These are phyloP conservation scores for Cryptococcus amylolentus DNA, from an alignment of 1,284 basidiomycete species.

Conservation along the genomic window DNA sequence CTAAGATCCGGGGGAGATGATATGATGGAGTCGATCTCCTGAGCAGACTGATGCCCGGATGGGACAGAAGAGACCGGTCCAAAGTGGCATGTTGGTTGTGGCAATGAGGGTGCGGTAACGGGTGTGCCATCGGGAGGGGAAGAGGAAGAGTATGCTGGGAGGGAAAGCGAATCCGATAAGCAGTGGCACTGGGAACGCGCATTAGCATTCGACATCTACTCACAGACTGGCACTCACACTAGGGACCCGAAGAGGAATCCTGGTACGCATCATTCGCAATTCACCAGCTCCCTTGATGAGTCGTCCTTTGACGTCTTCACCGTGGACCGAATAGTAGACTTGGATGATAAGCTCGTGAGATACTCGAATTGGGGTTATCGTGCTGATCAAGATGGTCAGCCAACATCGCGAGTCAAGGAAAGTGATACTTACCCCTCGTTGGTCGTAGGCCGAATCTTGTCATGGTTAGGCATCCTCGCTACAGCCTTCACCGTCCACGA, in stretches of 20 bases:
- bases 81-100: background rate
- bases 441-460: slow-evolving; percentile 45
- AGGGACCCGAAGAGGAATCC: slow-evolving; percentile 35
- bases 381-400: slow-evolving; percentile 17
- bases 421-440: slow-evolving; percentile 35
- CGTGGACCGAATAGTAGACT: slow-evolving; percentile 45
- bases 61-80: background rate
- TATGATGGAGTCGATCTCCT: slow-evolving; percentile 26
- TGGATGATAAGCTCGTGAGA: slow-evolving; percentile 41
- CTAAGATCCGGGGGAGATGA: slow-evolving; percentile 17
- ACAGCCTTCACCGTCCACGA: slow-evolving; percentile 38
- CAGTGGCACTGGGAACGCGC: background rate
- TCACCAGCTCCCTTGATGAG: slow-evolving; percentile 39
- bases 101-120: background rate
- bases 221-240: slow-evolving; percentile 25
- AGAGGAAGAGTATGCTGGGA: background rate
- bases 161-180: background rate
- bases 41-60: slow-evolving; percentile 1
- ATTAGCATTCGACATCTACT: background rate
- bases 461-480: slow-evolving; percentile 43
- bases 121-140: background rate
- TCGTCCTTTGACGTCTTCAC: slow-evolving; percentile 26
- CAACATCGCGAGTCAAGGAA: background rate
- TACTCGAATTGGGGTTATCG: slow-evolving; percentile 47
- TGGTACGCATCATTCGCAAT: slow-evolving; percentile 40